These are phyloP conservation scores for Talaromyces wortmannii DNA, from an alignment of 495 filamentous ascomycete genomes.

Conservation along the genomic window DNA sequence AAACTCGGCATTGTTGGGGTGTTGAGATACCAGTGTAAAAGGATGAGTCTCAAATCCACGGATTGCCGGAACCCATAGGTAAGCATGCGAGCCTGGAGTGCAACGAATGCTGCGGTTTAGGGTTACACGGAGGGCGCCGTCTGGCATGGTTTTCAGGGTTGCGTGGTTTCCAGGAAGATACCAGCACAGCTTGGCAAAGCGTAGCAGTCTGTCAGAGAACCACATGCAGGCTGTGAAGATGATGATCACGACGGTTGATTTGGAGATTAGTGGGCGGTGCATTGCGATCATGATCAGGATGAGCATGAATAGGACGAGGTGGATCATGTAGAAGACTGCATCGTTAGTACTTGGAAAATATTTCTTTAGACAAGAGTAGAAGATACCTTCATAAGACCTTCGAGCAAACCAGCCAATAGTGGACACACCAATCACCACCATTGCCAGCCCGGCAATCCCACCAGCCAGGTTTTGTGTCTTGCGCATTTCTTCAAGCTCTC, in stretches of 20 bases:
- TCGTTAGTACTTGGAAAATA: background rate
- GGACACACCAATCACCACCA: slow-evolving; percentile 29
- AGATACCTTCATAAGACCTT: slow-evolving; percentile 46
- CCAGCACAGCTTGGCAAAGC: slow-evolving; percentile 34
- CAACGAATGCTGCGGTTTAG: slow-evolving; percentile 39
- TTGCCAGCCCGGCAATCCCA: slow-evolving; percentile 41
- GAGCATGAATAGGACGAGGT: slow-evolving; percentile 44
- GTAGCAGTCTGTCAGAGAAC: slow-evolving; percentile 43
- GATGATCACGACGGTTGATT: slow-evolving; percentile 31
- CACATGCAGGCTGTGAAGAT: slow-evolving; percentile 41
- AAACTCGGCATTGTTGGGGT: slow-evolving; percentile 39
- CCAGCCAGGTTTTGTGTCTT: slow-evolving; percentile 33
- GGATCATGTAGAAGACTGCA: slow-evolving; percentile 46
- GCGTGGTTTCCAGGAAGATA: slow-evolving; percentile 46
- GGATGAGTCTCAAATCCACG: slow-evolving; percentile 53
- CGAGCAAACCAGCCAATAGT: slow-evolving; percentile 21
- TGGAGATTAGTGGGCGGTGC: slow-evolving; percentile 40
- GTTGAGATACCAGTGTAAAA: slow-evolving; percentile 47
- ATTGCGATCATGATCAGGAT: slow-evolving; percentile 42
- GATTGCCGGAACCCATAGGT: slow-evolving; percentile 51
- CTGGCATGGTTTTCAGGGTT: slow-evolving; percentile 45
- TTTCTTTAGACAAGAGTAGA: background rate
- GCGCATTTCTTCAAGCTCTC: slow-evolving; percentile 16
- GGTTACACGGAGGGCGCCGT: slow-evolving; percentile 49
- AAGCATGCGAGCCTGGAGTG: slow-evolving; percentile 52